Evolutionary conservation across 2,329 filamentous ascomycete species (phyloP), one percentile per base, ranked within the genome.

Genomic region (Iodosphaeria phyllophila): DNA sequence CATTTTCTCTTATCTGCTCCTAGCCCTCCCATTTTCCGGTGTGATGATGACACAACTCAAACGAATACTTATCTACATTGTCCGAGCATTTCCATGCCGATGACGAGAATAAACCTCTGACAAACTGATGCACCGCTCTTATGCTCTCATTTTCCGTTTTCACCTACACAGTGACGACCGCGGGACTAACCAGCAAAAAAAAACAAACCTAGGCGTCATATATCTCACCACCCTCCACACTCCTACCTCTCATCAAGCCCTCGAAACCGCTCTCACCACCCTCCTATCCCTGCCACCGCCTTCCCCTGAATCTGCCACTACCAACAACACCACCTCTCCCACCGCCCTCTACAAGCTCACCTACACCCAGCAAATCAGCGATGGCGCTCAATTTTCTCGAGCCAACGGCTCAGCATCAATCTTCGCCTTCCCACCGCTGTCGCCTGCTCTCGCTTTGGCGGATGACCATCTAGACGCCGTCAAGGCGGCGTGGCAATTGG

Each of bases 31-130:
- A 19, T 25, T 6, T 27, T 22, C 41, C 46, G 60, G 51, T 62
- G 52, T 64, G 60, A 76, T 83, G 86, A 93, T 95, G 84, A 92
- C 62, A 52, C 52, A 54, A 65, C 54, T 51, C 54, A 60, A n/a
- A 61, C 52, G 64, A 91, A 89, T 80, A 84, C 84, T 95, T 95
- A 95, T 93, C 86, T 93, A 95, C 86, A 93, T 95, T 95, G 83
- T 78, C 86, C 84, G 86, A 92, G 76, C 56, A 57, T 51, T 64
- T 64, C 56, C 56, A 43, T 75, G n/a, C n/a, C n/a, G n/a, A n/a
- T 92, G 84, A 91, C 72, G 83, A 89, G 64, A 64, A 61, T 48
- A 60, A 60, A 65, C 66, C 70, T 83, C 76, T 86, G 74, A 86
- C 73, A 80, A 74, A 57, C 82, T 92, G 82, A 91, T 69, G 54